Evolutionary conservation across 1,139 yeast genomes (phyloP).

Genomic region (Hyphopichia khmerensis): DNA sequence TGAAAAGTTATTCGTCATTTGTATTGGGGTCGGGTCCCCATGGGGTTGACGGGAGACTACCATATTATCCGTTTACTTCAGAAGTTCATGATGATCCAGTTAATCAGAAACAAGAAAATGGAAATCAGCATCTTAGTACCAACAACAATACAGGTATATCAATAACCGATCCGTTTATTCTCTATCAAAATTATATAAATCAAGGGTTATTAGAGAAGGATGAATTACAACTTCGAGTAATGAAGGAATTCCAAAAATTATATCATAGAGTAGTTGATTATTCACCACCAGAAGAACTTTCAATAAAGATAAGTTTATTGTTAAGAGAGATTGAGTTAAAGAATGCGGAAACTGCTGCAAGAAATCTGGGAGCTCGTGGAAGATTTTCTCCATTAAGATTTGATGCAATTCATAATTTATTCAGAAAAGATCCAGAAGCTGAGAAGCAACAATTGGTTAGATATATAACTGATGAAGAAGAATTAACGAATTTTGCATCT

Average conservation of each 20-base stretch:
- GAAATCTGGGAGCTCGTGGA: slow-evolving; percentile 7
- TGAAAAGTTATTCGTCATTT: slow-evolving; percentile 1
- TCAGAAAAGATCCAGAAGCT: slow-evolving; percentile 26
- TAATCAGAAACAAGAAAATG: neutral
- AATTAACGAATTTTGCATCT: slow-evolving; percentile 50
- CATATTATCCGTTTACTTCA: slow-evolving; percentile 9
- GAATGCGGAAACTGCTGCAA: slow-evolving; percentile 20
- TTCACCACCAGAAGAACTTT: slow-evolving; percentile 53
- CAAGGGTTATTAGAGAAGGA: slow-evolving; percentile 55
- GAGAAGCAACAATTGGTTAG: slow-evolving; percentile 39
- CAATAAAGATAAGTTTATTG: slow-evolving; percentile 45
- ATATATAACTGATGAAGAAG: slow-evolving; percentile 64
- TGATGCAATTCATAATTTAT: slow-evolving; percentile 19
- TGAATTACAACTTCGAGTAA: slow-evolving; percentile 58
- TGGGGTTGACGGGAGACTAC: slow-evolving; percentile 43
- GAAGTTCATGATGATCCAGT: neutral
- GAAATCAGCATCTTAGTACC: slow-evolving; percentile 4
- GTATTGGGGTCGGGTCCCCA: slow-evolving; percentile 27
- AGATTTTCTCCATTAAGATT: slow-evolving; percentile 14
- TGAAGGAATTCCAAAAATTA: slow-evolving; percentile 63
- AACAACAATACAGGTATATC: slow-evolving; percentile 22
- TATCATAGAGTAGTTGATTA: slow-evolving; percentile 61
- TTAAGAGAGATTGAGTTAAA: slow-evolving; percentile 47
- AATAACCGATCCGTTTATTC: slow-evolving; percentile 62
- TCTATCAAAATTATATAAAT: slow-evolving; percentile 55